Conservation (phyloP, 345 rosid genomes). For the Dovyalis caffra region DNA sequence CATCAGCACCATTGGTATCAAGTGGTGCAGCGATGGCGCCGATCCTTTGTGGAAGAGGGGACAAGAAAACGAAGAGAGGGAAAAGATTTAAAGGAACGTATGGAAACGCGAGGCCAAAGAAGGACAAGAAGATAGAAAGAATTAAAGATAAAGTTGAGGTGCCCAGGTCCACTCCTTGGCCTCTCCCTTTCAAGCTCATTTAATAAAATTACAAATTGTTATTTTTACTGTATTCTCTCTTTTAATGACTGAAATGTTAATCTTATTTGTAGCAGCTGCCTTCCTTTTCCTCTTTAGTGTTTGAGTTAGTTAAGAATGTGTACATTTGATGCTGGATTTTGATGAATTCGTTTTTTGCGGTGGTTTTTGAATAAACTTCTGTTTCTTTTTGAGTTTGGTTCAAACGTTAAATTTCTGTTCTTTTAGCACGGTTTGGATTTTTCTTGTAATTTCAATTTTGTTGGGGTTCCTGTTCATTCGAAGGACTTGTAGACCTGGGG, state of each 20-base stretch:
- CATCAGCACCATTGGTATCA: not conserved
- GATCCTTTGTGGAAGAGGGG: constrained; percentile 81
- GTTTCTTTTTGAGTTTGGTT: not conserved
- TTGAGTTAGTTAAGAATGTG: not conserved
- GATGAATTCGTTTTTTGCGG: not conserved
- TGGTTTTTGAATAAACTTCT: not conserved
- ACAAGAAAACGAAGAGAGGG: constrained; percentile 89
- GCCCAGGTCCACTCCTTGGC: constrained; percentile 99
- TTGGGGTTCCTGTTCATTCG: not conserved
- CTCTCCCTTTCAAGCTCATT: constrained; percentile 96
- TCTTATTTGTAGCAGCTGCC: not conserved
- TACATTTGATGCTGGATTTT: not conserved
- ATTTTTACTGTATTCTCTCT: not conserved
- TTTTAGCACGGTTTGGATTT: not conserved
- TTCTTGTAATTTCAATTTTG: not conserved
- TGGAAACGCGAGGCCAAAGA: constrained; percentile 84
- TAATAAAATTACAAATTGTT: constrained; percentile 22
- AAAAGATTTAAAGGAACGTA: constrained; percentile 87
- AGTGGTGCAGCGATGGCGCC: constrained; percentile 22
- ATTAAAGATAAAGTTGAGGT: constrained; percentile 86
- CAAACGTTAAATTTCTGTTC: not conserved
- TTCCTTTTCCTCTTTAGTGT: not conserved
- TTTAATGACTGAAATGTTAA: not conserved
- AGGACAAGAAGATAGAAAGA: constrained; percentile 86
- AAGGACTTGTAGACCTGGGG: too few relatives aligned